A percentile compares a stretch with the other conserved stretches of the same genome.
Evolutionary conservation across 1,139 yeast species (phyloP).

Genomic region (Nakaseomyces delphensis): DNA sequence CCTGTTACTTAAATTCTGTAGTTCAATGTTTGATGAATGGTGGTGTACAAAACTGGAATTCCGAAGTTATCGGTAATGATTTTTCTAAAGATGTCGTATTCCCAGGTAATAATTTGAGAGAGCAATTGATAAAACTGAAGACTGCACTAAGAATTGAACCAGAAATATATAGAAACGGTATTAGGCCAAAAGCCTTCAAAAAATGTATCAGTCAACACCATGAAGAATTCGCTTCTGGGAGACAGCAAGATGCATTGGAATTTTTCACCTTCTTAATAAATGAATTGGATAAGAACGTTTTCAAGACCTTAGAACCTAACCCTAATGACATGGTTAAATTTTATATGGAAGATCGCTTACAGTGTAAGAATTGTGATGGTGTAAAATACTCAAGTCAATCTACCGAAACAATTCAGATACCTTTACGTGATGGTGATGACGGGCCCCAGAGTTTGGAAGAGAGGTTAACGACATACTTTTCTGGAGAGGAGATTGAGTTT

Average conservation of each 20-base stretch:
- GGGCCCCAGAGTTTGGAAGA: conserved; percentile 43
- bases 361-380: conserved; percentile 52
- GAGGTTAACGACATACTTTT: conserved; percentile 40
- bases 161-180: conserved; percentile 59
- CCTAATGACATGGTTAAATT: conserved; percentile 58
- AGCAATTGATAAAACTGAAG: conserved; percentile 69
- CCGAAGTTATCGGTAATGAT: conserved; percentile 19
- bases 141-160: conserved; percentile 65
- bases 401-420: conserved; percentile 63
- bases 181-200: conserved; percentile 71
- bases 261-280: conserved; percentile 64
- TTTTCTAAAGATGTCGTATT: conserved; percentile 35
- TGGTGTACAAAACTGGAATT: conserved; percentile 22
- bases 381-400: conserved; percentile 51
- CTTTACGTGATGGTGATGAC: conserved; percentile 40
- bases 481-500: conserved; percentile 55
- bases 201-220: conserved; percentile 67
- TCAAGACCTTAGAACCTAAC: conserved; percentile 24
- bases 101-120: conserved; percentile 56
- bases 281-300: conserved; percentile 42
- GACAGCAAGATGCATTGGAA: conserved; percentile 94
- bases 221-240: conserved; percentile 73
- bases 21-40: conserved; percentile 58
- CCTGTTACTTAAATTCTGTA: conserved; percentile 82
- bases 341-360: conserved; percentile 52